Conservation (phyloP, 2,329 filamentous ascomycete genomes). For the Rachicladosporium sp. region DNA sequence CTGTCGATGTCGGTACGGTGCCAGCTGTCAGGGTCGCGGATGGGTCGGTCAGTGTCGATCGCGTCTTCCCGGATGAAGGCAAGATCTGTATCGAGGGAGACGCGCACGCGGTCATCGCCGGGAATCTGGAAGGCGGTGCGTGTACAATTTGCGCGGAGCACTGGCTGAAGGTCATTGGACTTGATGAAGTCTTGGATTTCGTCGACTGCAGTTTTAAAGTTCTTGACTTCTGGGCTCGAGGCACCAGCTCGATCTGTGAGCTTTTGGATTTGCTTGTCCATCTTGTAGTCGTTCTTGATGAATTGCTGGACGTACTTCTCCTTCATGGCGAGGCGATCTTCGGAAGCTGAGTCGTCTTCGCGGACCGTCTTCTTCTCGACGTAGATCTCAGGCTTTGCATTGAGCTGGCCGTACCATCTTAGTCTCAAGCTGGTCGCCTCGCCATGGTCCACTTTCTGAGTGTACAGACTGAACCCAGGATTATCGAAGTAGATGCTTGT, state of each 20-base stretch:
- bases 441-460: conserved; percentile 65
- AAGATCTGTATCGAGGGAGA: conserved; percentile 85
- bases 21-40: conserved; percentile 79
- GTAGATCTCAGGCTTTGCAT: conserved; percentile 63
- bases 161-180: conserved; percentile 64
- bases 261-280: conserved; percentile 83
- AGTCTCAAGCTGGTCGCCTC: conserved; percentile 74
- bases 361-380: conserved; percentile 83
- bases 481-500: conserved; percentile 96
- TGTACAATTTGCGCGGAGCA: conserved; percentile 83
- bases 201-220: conserved; percentile 58
- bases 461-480: conserved; percentile 72
- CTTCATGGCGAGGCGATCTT: conserved; percentile 75
- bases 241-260: conserved; percentile 65
- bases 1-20: conserved; percentile 84
- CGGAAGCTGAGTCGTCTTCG: conserved; percentile 50
- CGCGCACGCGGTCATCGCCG: conserved; percentile 74
- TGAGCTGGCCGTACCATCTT: conserved; percentile 82
- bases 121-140: conserved; percentile 96
- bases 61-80: conserved; percentile 69
- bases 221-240: conserved; percentile 51
- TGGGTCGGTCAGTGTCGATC: conserved; percentile 72
- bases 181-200: conserved; percentile 72
- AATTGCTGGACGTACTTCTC: conserved; percentile 87
- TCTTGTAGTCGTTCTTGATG: conserved; percentile 73